Conservation (phyloP, 805 yeast genomes). For the Ogataea angusta region DNA sequence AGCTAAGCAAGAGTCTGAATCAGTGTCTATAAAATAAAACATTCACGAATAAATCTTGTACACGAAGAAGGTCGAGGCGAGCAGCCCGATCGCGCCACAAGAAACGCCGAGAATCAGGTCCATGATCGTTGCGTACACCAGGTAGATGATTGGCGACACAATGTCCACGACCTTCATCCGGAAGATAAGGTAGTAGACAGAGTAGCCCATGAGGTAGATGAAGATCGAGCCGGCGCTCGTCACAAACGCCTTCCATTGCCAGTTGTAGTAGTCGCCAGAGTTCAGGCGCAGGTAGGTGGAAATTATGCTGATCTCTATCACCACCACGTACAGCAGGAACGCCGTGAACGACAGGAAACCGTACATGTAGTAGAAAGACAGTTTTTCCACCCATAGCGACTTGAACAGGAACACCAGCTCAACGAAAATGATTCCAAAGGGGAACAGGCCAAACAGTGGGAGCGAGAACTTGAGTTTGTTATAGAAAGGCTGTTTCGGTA, state of each 20-base stretch:
- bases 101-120: slow-evolving; percentile 62
- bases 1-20: slow-evolving; percentile 1
- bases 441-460: slow-evolving; percentile 63
- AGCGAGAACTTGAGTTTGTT: slow-evolving; percentile 33
- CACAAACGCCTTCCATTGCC: slow-evolving; percentile 84
- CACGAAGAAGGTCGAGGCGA: slow-evolving; percentile 65
- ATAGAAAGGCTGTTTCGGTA: slow-evolving; percentile 38
- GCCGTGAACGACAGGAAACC: slow-evolving; percentile 70
- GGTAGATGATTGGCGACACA: slow-evolving; percentile 63
- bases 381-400: slow-evolving; percentile 76
- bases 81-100: slow-evolving; percentile 72
- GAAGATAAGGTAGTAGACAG: slow-evolving; percentile 60
- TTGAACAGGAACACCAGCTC: slow-evolving; percentile 71
- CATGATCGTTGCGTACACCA: slow-evolving; percentile 67
- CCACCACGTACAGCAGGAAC: slow-evolving; percentile 55
- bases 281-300: slow-evolving; percentile 61
- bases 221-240: slow-evolving; percentile 69
- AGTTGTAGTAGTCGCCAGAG: slow-evolving; percentile 48
- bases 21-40: slow-evolving; percentile 5
- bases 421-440: slow-evolving; percentile 78
- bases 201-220: slow-evolving; percentile 63
- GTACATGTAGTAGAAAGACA: slow-evolving; percentile 75
- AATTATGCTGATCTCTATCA: slow-evolving; percentile 68
- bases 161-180: slow-evolving; percentile 62
- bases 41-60: slow-evolving; percentile 50